Base-by-base conservation (phyloP, 176 grass and related monocot species). In the Eleusine coracana region DNA sequence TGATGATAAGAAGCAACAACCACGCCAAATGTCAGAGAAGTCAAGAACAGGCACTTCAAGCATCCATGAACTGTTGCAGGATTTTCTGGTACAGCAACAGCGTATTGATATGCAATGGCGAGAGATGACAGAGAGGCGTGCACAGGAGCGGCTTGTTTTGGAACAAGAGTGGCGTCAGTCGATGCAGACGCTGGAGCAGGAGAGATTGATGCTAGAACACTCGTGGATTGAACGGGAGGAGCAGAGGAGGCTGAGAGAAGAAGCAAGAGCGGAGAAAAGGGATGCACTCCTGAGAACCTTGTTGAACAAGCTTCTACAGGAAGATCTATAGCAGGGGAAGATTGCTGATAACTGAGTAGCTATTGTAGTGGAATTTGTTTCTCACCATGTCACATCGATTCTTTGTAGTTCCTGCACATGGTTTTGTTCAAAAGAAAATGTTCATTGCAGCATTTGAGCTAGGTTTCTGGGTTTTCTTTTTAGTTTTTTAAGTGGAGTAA, bases 111-210 rank as follows among this genome's bases (percentile, higher is more conserved):
- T 63, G 38, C 91, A 90, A 80, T 99, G 96, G 96, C 71, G 20
- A 29, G 89, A 94, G 80, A 93, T 66, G 71, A 93, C 90, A 87
- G 96, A 96, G 48, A 81, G 66, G 67, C 76, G 91, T 3, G 74
- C 83, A 3, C 80, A 66, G 74, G 93, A 99, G 77, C 81, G 91
- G 60, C 58, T 91, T 16, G 8, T 92, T 70, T 90, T 94, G 13
- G 93, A 99, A 44, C 93, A 93, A 58, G 83, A 88, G 44, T 96
- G 96, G 96, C 73, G 89, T 34, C 91, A 96, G 60, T 87, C 87
- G 0, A 94, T 99, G 93, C 93, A 90, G 65, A 96, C 86, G 61
- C 86, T 99, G 62, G 96, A 99, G 83, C 87, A 79, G 77, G 96
- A 99, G 54, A 88, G 93, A 46, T 71, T 96, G 85, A 84, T 92